Percentiles rank a stretch among this genome's conserved stretches.
Conservation (phyloP, 1,284 basidiomycete genomes). For the Mycena citricolor region DNA sequence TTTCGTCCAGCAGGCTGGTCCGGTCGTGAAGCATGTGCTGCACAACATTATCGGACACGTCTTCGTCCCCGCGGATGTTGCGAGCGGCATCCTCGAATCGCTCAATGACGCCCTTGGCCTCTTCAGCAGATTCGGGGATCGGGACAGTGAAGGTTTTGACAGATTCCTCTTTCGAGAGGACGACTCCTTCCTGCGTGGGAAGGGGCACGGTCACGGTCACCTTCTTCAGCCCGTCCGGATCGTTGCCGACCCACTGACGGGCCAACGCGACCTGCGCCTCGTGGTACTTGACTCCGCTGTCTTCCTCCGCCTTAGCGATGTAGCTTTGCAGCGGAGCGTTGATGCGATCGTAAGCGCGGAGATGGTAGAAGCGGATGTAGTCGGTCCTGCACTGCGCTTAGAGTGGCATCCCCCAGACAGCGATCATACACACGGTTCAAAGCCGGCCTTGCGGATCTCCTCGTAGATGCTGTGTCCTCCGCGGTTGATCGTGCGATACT, state of each 20-base stretch:
- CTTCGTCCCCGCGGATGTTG: slow-evolving; percentile 51
- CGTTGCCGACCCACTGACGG: slow-evolving; percentile 73
- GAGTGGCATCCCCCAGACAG: slow-evolving; percentile 3
- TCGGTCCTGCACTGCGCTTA: slow-evolving; percentile 50
- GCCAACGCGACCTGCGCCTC: slow-evolving; percentile 86
- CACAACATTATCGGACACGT: slow-evolving; percentile 71
- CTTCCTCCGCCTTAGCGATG: slow-evolving; percentile 70
- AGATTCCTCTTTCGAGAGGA: slow-evolving; percentile 48
- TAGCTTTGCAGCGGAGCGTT: slow-evolving; percentile 69
- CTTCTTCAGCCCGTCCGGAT: slow-evolving; percentile 40
- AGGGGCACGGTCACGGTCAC: slow-evolving; percentile 53
- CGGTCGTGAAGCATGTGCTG: slow-evolving; percentile 74
- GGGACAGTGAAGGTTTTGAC: slow-evolving; percentile 60
- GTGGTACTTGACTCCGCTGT: slow-evolving; percentile 78
- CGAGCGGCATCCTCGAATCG: slow-evolving; percentile 68
- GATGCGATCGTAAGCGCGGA: slow-evolving; percentile 89
- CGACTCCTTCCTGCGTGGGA: slow-evolving; percentile 43
- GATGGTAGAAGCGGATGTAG: slow-evolving; percentile 87
- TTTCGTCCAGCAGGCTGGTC: slow-evolving; percentile 64
- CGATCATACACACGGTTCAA: slow-evolving; percentile 65
- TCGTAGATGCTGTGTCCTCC: slow-evolving; percentile 88
- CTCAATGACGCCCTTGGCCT: slow-evolving; percentile 63
- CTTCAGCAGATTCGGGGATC: slow-evolving; percentile 64
- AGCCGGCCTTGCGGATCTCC: slow-evolving; percentile 74
- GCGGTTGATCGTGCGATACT: slow-evolving; percentile 85